These are phyloP conservation scores for Rheum nobile DNA, from an alignment of 148 eudicot species.

Conservation along the genomic window DNA sequence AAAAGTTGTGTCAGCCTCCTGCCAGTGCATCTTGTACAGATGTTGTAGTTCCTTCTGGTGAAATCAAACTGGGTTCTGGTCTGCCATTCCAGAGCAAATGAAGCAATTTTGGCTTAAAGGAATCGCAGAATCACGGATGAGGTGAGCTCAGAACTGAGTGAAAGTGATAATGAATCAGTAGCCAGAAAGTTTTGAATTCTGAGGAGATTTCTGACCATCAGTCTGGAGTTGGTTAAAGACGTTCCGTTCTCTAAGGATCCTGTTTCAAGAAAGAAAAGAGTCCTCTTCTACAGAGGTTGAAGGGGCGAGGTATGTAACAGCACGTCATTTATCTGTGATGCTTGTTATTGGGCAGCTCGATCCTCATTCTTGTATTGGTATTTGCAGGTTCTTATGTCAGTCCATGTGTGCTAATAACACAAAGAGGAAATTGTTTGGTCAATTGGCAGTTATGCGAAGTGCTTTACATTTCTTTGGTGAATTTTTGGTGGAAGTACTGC, in stretches of 20 bases:
- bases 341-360: background rate
- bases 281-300: constrained; percentile 51
- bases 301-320: constrained; percentile 55
- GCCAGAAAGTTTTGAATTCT: constrained; percentile 26
- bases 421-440: constrained; percentile 87
- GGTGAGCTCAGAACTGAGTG: constrained; percentile 37
- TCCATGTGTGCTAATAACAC: constrained; percentile 77
- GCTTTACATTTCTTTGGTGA: constrained; percentile 82
- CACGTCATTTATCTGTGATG: background rate
- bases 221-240: constrained; percentile 39
- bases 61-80: constrained; percentile 51
- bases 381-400: constrained; percentile 68
- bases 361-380: background rate
- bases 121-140: constrained; percentile 74
- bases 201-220: constrained; percentile 41
- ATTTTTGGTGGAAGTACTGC: constrained; percentile 91
- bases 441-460: constrained; percentile 67
- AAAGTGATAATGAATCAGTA: constrained; percentile 50
- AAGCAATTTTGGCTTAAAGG: constrained; percentile 80
- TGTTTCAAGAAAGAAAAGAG: constrained; percentile 54
- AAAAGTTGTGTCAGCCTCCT: constrained; percentile 69
- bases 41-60: constrained; percentile 28
- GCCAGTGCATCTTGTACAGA: constrained; percentile 37
- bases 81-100: constrained; percentile 89
- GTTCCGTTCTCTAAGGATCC: constrained; percentile 40